Base-by-base conservation (phyloP, 805 yeast genomes). In the Myxozyma melibiosi region DNA sequence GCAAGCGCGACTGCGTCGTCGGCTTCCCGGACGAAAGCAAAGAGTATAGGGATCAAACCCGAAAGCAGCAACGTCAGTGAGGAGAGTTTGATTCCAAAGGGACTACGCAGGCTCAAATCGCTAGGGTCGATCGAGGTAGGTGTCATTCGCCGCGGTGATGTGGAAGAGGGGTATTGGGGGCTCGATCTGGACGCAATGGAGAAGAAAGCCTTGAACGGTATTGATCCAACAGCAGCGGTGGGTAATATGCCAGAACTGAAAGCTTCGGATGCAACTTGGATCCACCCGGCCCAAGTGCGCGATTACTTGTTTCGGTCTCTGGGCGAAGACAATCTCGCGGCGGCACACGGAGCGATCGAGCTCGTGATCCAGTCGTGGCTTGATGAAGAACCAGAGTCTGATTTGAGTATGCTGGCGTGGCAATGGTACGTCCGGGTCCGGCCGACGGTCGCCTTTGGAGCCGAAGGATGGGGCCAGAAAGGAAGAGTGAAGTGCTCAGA, bases 381-480 rank as follows among this genome's bases (percentile, higher is more conserved):
- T 22, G 46, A 22, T 13, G 30, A 46, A 13, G 35, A 35, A 3
- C 34, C 39, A 3, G 34, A 4, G 8, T 20, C 16, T 4, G 43
- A 51, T 30, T 3, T 48, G 30, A 16, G 38, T 18, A 30, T 18
- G 13, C 31, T 37, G 2, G 37, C 39, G 9, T 57, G 62, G 62
- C 27, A 28, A n/a, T 59, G 63, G 63, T 59, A 59, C 31, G 31
- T 52, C 3, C 34, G 47, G n/a, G 38, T 37, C 30, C 31, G 63
- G 20, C 63, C 63, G 2, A 54, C 53, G 13, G 52, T 59, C 13
- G 46, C 51, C 11, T 18, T 11, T 37, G 62, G 62, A 7, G 16
- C 27, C n/a, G 55, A 53, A 20, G 63, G 63, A 18, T 59, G 63
- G 63, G 63, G 63, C 16, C 63, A 59, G 48, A 46, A 37, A 30